Percentiles rank a stretch among this genome's conserved stretches.
phyloP scores from a whole-genome alignment of 202 grass and related monocot genomes.

The Panicum hallii region DNA sequence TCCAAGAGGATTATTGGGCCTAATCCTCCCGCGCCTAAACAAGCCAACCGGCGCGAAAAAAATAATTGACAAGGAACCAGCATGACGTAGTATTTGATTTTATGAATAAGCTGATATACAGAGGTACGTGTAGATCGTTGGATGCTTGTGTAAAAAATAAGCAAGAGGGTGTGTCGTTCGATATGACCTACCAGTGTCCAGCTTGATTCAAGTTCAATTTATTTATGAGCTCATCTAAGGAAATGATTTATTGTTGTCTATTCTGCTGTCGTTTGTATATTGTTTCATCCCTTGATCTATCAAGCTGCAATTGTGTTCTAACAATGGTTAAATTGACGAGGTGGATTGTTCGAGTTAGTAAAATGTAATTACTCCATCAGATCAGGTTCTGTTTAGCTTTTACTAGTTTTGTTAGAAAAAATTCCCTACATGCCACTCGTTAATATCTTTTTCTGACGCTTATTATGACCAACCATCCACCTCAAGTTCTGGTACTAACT shows the following conservation, averaged over 20 bases:
- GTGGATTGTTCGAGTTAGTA: neutral
- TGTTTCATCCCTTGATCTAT: neutral
- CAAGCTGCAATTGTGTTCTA: neutral
- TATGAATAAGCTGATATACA: neutral
- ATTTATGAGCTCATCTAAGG: neutral
- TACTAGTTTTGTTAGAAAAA: too few species aligned
- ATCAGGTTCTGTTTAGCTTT: neutral
- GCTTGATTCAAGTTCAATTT: neutral
- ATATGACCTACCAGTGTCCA: neutral
- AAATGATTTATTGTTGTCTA: neutral
- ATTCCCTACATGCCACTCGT: too few species aligned
- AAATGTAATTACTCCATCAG: neutral
- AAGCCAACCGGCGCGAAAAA: neutral
- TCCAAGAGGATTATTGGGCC: slow-evolving; percentile 10
- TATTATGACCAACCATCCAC: too few species aligned
- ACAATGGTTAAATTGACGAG: neutral
- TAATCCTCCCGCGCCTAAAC: neutral
- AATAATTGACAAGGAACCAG: slow-evolving; percentile 8
- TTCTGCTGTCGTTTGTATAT: neutral
- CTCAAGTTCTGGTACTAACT: too few species aligned
- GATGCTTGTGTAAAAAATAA: neutral
- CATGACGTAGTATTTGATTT: neutral
- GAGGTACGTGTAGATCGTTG: neutral
- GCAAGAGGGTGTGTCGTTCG: neutral
- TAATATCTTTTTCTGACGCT: neutral